Evolutionary conservation across 2,329 filamentous ascomycete genomes (phyloP), one percentile per base, ranked within the genome.

Genomic region (Colletotrichum melonis): DNA sequence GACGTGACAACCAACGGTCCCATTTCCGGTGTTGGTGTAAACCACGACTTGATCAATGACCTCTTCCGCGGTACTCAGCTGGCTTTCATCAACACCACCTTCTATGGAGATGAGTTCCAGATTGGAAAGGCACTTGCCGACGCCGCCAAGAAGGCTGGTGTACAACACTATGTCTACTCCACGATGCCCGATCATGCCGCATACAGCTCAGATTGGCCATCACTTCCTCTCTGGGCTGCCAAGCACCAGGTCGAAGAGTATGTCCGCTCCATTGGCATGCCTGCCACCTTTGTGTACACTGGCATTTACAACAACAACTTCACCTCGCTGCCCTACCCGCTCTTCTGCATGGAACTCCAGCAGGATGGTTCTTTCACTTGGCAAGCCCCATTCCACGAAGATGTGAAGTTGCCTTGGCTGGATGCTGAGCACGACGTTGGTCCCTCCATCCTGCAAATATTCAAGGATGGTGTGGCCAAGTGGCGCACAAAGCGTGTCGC

Each of bases 281-380:
- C 94, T 0, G 92, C 95, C 1, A 98, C 96, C 0, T 98, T 98
- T 82, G 92, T 98, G 76, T 98, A 98, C 83, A 95, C 95, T 11
- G 97, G 96, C 73, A 98, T 98, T 78, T 99, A 98, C 87, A 98
- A 98, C 88, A 98, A 98, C 84, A 98, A 99, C 82, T 99, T 98
- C 84, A 98, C 96, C 35, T 97, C 94, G 59, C 88, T 98, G 38
- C 92, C 91, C 1, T 98, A 98, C 80, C 97, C 97, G 1, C 88
- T 98, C 4, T 98, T 98, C 85, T 97, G 95, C 84, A 97, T 98
- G 93, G 95, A 97, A 75, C 86, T 97, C 59, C 92, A 95, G 82
- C 82, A 87, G 1, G 95, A 98, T 78, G 95, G 94, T 22, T 95
- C 93, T 67, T 98, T 98, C 81, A 86, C 92, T 72, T 98, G 97